Evolutionary conservation across 768 basidiomycete genomes (phyloP).

Genomic region (Russula virescens): DNA sequence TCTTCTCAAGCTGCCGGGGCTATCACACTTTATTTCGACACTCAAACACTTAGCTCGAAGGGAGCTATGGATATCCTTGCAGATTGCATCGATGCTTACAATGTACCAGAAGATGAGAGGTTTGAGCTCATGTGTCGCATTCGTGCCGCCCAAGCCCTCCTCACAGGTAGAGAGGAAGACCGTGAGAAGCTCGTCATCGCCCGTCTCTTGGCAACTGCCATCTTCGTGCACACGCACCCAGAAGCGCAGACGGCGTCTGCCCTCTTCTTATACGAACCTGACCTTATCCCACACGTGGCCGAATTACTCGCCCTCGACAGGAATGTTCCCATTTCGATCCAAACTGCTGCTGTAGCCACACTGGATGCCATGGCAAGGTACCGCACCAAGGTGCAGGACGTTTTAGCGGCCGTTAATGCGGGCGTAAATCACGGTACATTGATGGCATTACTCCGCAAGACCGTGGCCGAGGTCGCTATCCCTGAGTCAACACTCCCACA

Average conservation of each 20-base stretch:
- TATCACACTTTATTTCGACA: constrained; percentile 55
- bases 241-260: constrained; percentile 75
- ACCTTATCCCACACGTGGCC: constrained; percentile 81
- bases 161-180: constrained; percentile 49
- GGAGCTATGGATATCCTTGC: constrained; percentile 71
- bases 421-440: constrained; percentile 94
- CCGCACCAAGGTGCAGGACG: constrained; percentile 76
- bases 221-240: constrained; percentile 81
- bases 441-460: constrained; percentile 82
- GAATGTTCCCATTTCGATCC: constrained; percentile 62
- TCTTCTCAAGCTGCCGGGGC: constrained; percentile 41
- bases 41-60: constrained; percentile 53
- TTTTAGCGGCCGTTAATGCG: constrained; percentile 85
- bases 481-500: constrained; percentile 62
- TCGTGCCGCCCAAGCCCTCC: constrained; percentile 67
- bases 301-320: constrained; percentile 82
- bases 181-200: constrained; percentile 77
- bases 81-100: constrained; percentile 59
- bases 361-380: constrained; percentile 88
- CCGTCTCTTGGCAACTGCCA: constrained; percentile 81
- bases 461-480: constrained; percentile 64
- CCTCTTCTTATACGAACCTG: constrained; percentile 92
- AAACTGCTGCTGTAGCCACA: constrained; percentile 82
- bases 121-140: constrained; percentile 87
- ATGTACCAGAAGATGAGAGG: constrained; percentile 74